These are phyloP conservation scores for Aurifilum marmelostoma DNA, from an alignment of 2,329 filamentous ascomycete genomes.

Conservation along the genomic window DNA sequence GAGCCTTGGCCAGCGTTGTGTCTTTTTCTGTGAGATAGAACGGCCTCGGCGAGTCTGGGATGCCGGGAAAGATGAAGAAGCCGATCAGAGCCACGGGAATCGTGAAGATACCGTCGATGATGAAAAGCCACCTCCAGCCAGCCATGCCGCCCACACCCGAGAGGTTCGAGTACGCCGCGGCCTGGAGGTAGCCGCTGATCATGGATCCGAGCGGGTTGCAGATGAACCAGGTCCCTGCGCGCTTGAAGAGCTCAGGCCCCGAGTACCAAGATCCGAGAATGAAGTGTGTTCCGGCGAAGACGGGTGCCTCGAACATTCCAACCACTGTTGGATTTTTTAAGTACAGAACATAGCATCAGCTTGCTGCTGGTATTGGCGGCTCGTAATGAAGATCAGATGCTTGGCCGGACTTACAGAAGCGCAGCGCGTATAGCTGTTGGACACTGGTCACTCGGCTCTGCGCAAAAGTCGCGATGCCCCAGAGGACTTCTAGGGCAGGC, in stretches of 20 bases:
- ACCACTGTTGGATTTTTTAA: conserved; percentile 29
- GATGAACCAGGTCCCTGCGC: conserved; percentile 37
- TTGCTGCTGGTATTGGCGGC: not conserved
- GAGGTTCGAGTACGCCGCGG: conserved; percentile 57
- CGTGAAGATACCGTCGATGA: conserved; percentile 62
- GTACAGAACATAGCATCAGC: not conserved
- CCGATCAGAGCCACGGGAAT: conserved; percentile 57
- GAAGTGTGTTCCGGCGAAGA: conserved; percentile 40
- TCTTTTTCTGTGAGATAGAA: conserved; percentile 43
- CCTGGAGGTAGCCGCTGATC: conserved; percentile 48
- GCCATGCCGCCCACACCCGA: conserved; percentile 52
- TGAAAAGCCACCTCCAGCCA: conserved; percentile 59
- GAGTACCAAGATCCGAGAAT: conserved; percentile 38
- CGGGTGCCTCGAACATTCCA: conserved; percentile 40
- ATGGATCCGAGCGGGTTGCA: conserved; percentile 37
- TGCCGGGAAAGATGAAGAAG: conserved; percentile 48
- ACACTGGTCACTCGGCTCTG: conserved; percentile 37
- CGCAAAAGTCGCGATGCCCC: conserved; percentile 40
- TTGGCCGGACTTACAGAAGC: conserved; percentile 29
- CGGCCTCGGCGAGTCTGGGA: conserved; percentile 44
- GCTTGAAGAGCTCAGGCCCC: conserved; percentile 38
- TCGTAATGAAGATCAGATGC: no score
- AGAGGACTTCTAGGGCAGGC: conserved; percentile 38
- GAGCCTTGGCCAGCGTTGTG: conserved; percentile 42
- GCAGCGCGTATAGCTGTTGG: conserved; percentile 38